Percentiles rank a stretch among this genome's conserved stretches.
Conservation (phyloP, 345 rosid species). For the Abelmoschus esculentus region DNA sequence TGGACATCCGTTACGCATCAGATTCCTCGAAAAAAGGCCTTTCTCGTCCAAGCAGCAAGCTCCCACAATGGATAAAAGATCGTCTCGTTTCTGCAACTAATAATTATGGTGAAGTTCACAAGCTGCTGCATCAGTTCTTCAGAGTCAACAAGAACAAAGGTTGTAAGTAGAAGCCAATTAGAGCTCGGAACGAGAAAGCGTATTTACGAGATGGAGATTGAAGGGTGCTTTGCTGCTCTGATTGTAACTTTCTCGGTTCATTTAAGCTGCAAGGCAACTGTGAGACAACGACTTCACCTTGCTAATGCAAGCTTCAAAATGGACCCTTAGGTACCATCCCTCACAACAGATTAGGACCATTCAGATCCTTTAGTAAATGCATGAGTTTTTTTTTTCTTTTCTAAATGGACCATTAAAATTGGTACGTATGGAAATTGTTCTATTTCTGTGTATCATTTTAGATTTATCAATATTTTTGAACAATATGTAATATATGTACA, state of each 20-base stretch:
- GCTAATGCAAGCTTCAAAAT: too few relatives aligned
- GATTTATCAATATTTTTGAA: too few relatives aligned
- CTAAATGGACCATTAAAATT: too few relatives aligned
- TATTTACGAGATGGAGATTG: too few relatives aligned
- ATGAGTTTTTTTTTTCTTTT: too few relatives aligned
- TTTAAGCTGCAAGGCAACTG: neutral
- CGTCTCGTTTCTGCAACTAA: constrained; percentile 45
- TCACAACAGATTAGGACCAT: neutral
- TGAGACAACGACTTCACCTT: too few relatives aligned
- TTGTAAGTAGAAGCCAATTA: constrained; percentile 6
- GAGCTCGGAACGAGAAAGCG: neutral
- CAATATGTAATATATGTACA: too few relatives aligned
- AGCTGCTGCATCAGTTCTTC: constrained; percentile 69
- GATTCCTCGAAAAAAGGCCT: constrained; percentile 42
- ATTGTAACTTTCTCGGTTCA: neutral
- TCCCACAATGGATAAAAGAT: constrained; percentile 77
- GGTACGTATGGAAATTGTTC: too few relatives aligned
- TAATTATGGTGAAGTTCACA: constrained; percentile 83
- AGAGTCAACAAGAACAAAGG: constrained; percentile 39
- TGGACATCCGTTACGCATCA: constrained; percentile 58
- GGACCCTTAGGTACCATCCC: too few relatives aligned
- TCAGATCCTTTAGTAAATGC: too few relatives aligned
- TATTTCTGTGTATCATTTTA: too few relatives aligned
- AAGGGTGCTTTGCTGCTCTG: neutral
- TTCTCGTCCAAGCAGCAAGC: constrained; percentile 65